A percentile compares a stretch with the other conserved stretches of the same genome.
Evolutionary conservation across 768 basidiomycete genomes (phyloP).

Genomic region (Leccinum subtestaceum): DNA sequence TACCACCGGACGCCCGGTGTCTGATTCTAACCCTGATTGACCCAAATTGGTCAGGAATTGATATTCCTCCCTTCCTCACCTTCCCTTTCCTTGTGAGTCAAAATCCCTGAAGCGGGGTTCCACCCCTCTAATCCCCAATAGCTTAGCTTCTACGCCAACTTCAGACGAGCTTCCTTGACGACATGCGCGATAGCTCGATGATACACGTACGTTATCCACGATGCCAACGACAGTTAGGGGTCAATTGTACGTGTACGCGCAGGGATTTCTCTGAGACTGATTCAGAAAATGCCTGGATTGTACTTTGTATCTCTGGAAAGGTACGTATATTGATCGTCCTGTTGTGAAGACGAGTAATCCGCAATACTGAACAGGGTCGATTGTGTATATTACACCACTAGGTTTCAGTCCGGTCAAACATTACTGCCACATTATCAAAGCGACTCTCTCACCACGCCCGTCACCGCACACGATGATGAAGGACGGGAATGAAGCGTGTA

Average conservation of each 20-base stretch:
- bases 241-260: constrained; percentile 10
- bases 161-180: neutral
- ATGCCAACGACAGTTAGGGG: neutral
- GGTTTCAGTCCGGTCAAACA: neutral
- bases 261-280: neutral
- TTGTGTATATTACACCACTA: neutral
- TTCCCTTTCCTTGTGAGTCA: neutral
- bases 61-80: neutral
- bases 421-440: neutral
- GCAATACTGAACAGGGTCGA: neutral
- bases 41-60: neutral
- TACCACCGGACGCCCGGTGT: neutral
- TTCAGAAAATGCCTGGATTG: neutral
- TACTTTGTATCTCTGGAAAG: neutral
- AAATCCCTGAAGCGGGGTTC: neutral
- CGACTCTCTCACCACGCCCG: neutral
- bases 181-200: constrained; percentile 1
- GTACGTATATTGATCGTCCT: neutral
- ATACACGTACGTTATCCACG: neutral
- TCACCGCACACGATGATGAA: neutral
- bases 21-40: constrained; percentile 4
- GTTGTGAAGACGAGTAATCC: neutral
- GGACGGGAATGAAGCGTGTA: constrained; percentile 11
- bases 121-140: neutral
- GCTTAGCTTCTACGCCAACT: neutral